Evolutionary conservation across 371 early-diverging fungal species (phyloP).

Genomic region (Lichtheimia ramosa): DNA sequence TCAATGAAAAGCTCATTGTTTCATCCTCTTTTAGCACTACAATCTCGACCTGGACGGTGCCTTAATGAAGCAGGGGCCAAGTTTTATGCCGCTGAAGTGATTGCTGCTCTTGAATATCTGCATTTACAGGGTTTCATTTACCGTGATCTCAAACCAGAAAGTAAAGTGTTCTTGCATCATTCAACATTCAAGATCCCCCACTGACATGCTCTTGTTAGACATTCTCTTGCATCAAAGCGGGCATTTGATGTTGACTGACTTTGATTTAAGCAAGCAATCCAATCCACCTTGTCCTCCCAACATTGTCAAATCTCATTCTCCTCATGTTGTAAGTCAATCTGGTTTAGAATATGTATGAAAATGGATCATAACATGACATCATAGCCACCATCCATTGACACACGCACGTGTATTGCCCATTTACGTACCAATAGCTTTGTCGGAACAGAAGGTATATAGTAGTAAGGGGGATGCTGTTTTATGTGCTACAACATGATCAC

Average conservation of each 20-base stretch:
- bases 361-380: background rate
- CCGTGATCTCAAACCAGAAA: conserved; percentile 98
- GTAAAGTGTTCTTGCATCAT: conserved; percentile 49
- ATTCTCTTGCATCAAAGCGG: conserved; percentile 91
- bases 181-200: background rate
- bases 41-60: conserved; percentile 75
- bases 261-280: conserved; percentile 92
- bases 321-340: conserved; percentile 38
- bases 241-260: conserved; percentile 96
- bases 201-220: conserved; percentile 48
- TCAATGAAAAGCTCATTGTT: background rate
- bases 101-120: conserved; percentile 87
- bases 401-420: conserved; percentile 82
- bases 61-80: conserved; percentile 81
- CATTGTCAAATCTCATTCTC: conserved; percentile 69
- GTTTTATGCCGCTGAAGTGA: conserved; percentile 97
- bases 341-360: background rate
- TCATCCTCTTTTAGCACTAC: conserved; percentile 51
- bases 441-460: conserved; percentile 81
- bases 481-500: too few relatives aligned
- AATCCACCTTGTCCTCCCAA: conserved; percentile 71
- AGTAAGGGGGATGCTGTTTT: too few relatives aligned
- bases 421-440: conserved; percentile 94
- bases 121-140: conserved; percentile 94
- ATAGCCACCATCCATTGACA: conserved; percentile 75